Percentiles rank a stretch among this genome's conserved stretches.
These are phyloP conservation scores for Stellera chamaejasme DNA, from an alignment of 345 rosid species.

Conservation along the genomic window DNA sequence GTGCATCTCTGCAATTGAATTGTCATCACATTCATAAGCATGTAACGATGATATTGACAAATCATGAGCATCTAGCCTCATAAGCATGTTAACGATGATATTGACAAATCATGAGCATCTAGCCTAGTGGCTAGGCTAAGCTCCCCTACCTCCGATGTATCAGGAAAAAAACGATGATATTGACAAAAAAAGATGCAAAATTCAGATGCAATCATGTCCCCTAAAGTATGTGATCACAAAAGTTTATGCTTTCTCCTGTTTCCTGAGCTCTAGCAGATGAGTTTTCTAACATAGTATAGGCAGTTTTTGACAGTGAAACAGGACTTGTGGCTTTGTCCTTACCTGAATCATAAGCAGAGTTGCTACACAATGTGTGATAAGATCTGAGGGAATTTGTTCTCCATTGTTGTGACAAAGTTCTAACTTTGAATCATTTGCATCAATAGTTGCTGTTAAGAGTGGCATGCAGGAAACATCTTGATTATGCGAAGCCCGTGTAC, in stretches of 20 bases:
- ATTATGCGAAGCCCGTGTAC: conserved; percentile 26
- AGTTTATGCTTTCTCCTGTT: no score
- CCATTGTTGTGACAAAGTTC: conserved; percentile 30
- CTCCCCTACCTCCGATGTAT: no score
- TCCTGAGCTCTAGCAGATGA: no score
- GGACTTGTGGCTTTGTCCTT: not conserved
- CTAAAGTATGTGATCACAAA: no score
- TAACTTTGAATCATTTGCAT: conserved; percentile 24
- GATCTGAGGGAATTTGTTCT: conserved; percentile 46
- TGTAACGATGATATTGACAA: not conserved
- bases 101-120: no score
- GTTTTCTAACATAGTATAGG: no score
- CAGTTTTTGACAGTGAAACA: not conserved
- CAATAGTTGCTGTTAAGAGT: conserved; percentile 22
- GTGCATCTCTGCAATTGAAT: conserved; percentile 65
- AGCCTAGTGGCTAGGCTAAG: no score
- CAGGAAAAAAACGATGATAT: no score
- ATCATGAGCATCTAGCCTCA: no score
- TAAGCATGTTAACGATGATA: no score
- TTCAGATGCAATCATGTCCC: no score
- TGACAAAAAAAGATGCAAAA: not conserved
- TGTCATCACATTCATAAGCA: conserved; percentile 1
- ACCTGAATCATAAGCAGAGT: conserved; percentile 83
- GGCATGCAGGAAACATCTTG: conserved; percentile 23
- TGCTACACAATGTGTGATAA: conserved; percentile 59